Percentiles rank a stretch among this genome's conserved stretches.
Conservation (phyloP, 2,329 filamentous ascomycete species). For the Chaetomium sp. region DNA sequence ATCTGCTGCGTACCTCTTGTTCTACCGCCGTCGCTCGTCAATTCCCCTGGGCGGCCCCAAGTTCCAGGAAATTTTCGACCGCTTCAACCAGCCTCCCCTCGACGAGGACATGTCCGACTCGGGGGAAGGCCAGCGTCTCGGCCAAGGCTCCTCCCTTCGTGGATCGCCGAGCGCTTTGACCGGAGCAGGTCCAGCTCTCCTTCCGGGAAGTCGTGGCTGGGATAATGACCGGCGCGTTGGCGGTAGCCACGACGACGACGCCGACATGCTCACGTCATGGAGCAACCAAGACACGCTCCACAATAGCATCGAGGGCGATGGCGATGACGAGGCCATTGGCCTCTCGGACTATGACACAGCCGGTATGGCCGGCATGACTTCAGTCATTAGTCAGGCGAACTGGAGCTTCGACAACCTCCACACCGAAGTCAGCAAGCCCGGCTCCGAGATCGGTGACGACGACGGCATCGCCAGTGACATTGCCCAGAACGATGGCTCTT, state of each 20-base stretch:
- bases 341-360: constrained; percentile 31
- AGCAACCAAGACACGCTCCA: constrained; percentile 16
- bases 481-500: constrained; percentile 34
- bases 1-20: constrained; percentile 79
- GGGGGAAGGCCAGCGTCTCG: constrained; percentile 86
- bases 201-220: constrained; percentile 55
- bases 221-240: constrained; percentile 30
- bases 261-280: constrained; percentile 18
- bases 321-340: constrained; percentile 40
- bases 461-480: constrained; percentile 31
- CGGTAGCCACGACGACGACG: constrained; percentile 17
- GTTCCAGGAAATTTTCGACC: constrained; percentile 63
- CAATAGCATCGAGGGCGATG: constrained; percentile 23
- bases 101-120: constrained; percentile 42
- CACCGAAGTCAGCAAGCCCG: constrained; percentile 22
- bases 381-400: constrained; percentile 23
- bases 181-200: constrained; percentile 71
- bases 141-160: constrained; percentile 74
- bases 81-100: constrained; percentile 43
- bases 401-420: constrained; percentile 43
- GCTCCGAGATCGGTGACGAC: constrained; percentile 27
- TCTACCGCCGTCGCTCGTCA: constrained; percentile 82
- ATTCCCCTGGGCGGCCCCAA: constrained; percentile 71
- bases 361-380: constrained; percentile 24
- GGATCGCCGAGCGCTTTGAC: constrained; percentile 84